phyloP scores from a whole-genome alignment of 1,284 basidiomycete genomes.

The Wallemia mellicola region DNA sequence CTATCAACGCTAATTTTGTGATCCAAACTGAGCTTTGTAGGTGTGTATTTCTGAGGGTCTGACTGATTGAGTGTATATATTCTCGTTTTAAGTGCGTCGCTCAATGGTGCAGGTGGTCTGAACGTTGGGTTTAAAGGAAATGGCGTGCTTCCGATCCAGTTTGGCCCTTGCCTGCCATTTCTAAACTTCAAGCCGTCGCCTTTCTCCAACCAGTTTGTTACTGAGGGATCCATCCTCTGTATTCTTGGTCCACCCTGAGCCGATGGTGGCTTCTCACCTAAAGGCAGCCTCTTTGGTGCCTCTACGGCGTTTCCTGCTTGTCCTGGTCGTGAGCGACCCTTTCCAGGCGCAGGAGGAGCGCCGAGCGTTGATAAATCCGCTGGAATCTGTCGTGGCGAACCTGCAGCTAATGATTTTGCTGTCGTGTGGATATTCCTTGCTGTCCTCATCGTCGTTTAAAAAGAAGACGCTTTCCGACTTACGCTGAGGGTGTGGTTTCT shows the following conservation, averaged over 20 bases:
- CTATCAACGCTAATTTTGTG: constrained; percentile 10
- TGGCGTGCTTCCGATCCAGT: constrained; percentile 4
- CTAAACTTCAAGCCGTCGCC: neutral
- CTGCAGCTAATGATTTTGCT: neutral
- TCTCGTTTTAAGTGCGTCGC: constrained; percentile 9
- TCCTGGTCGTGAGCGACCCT: neutral
- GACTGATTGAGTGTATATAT: constrained; percentile 6
- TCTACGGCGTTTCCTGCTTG: neutral
- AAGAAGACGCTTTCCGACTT: neutral
- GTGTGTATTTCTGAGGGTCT: neutral
- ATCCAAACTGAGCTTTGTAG: constrained; percentile 8
- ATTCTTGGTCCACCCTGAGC: neutral
- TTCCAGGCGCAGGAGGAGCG: neutral
- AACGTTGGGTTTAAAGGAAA: constrained; percentile 14
- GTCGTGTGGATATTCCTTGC: neutral
- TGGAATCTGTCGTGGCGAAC: neutral
- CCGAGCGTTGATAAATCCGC: neutral
- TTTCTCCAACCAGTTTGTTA: neutral
- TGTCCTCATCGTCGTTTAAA: neutral
- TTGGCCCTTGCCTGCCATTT: neutral
- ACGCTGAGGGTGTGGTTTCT: neutral
- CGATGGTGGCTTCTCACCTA: neutral
- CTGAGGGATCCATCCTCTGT: neutral
- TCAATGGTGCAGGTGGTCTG: constrained; percentile 10
- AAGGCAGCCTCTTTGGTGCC: neutral